Evolutionary conservation across 371 early-diverging fungal genomes (phyloP).

Genomic region (Mortierella sp.): DNA sequence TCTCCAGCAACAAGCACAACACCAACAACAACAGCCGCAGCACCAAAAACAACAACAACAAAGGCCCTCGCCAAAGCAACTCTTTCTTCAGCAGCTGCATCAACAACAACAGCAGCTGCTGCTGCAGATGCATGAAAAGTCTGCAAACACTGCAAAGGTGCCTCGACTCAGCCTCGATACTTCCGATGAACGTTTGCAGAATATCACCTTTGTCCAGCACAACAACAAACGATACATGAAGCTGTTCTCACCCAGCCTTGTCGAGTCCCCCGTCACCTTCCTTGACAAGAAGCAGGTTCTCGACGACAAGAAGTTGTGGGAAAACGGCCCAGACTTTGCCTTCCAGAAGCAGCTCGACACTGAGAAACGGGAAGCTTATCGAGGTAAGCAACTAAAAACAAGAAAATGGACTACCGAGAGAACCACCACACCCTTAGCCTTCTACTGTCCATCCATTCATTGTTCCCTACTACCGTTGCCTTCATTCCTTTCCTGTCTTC

Average conservation of each 20-base stretch:
- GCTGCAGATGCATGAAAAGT: slow-evolving; percentile 20
- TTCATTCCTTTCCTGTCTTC: not conserved
- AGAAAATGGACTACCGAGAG: not conserved
- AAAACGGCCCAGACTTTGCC: slow-evolving; percentile 53
- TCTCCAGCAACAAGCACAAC: slow-evolving; percentile 18
- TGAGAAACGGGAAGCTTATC: slow-evolving; percentile 42
- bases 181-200: slow-evolving; percentile 43
- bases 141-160: slow-evolving; percentile 5
- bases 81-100: slow-evolving; percentile 13
- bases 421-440: not conserved
- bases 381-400: slow-evolving; percentile 35
- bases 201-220: slow-evolving; percentile 33
- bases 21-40: slow-evolving; percentile 13
- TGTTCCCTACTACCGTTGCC: not conserved
- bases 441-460: too few species aligned
- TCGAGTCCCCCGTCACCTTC: slow-evolving; percentile 49
- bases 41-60: slow-evolving; percentile 11
- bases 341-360: slow-evolving; percentile 50
- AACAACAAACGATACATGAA: slow-evolving; percentile 45
- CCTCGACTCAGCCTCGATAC: slow-evolving; percentile 48
- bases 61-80: slow-evolving; percentile 12
- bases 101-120: slow-evolving; percentile 27
- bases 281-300: slow-evolving; percentile 36
- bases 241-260: slow-evolving; percentile 48
- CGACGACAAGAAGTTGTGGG: slow-evolving; percentile 51